Evolutionary conservation across 1,139 yeast species (phyloP).

Genomic region (Yamadazyma triangularis): DNA sequence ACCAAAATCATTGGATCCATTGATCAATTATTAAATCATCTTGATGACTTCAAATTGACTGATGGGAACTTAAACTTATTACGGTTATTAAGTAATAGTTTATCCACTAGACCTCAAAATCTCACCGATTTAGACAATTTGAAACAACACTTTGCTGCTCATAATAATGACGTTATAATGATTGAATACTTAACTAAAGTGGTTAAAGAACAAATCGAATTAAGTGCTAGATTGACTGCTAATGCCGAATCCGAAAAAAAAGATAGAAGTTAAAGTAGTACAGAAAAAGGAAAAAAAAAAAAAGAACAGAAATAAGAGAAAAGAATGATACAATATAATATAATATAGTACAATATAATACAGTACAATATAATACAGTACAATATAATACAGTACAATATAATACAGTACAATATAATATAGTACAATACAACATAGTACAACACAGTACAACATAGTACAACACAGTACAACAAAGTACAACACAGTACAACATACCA

Average conservation of each 20-base stretch:
- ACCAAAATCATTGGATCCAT: constrained; percentile 48
- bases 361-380: too few relatives aligned
- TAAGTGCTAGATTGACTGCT: constrained; percentile 70
- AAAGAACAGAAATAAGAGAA: too few relatives aligned
- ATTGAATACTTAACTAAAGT: constrained; percentile 82
- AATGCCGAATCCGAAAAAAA: constrained; percentile 27
- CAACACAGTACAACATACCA: too few relatives aligned
- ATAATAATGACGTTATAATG: constrained; percentile 79
- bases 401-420: too few relatives aligned
- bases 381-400: too few relatives aligned
- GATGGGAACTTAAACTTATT: constrained; percentile 53
- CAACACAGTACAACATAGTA: too few relatives aligned
- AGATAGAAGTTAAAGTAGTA: constrained; percentile 3
- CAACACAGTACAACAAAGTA: too few relatives aligned
- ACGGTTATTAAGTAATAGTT: constrained; percentile 59
- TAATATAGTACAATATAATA: too few relatives aligned
- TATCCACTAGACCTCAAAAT: constrained; percentile 55
- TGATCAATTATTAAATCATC: constrained; percentile 50
- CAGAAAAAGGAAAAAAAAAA: too few relatives aligned
- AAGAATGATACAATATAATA: too few relatives aligned
- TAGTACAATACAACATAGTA: too few relatives aligned
- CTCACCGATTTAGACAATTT: constrained; percentile 56
- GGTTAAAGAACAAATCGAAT: constrained; percentile 79
- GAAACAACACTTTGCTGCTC: constrained; percentile 62
- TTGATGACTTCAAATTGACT: constrained; percentile 43